A percentile compares a stretch with the other conserved stretches of the same genome.
phyloP scores from a whole-genome alignment of 352 stramenopile species.

The Phytophthora hybrid region DNA sequence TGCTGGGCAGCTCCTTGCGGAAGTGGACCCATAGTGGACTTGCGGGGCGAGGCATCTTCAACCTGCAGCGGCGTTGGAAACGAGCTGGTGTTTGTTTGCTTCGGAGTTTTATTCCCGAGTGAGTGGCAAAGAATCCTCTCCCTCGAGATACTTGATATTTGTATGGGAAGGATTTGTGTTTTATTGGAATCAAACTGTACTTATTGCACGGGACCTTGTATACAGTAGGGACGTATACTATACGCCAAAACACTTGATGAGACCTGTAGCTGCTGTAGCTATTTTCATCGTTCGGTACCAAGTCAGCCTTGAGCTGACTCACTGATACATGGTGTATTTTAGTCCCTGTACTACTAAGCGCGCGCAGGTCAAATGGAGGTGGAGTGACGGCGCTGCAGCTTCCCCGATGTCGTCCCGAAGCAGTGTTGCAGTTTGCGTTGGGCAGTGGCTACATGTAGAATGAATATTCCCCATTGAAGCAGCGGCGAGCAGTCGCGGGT shows the following conservation, averaged over 20 bases:
- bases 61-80: not conserved
- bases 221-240: not conserved
- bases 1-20: conserved; percentile 57
- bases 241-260: too few species aligned
- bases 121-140: conserved; percentile 5
- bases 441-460: not conserved
- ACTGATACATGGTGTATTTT: too few species aligned
- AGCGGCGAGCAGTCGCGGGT: not conserved
- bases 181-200: not conserved
- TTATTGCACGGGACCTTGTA: not conserved
- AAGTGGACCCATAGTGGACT: conserved; percentile 75
- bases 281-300: too few species aligned
- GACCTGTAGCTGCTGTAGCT: too few species aligned
- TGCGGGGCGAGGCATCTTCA: conserved; percentile 61
- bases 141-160: not conserved
- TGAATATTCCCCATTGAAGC: not conserved
- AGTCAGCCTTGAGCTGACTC: too few species aligned
- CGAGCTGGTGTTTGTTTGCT: conserved; percentile 21
- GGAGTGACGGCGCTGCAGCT: too few species aligned
- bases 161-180: not conserved
- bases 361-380: too few species aligned
- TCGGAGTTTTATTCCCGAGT: conserved; percentile 40
- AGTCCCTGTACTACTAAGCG: too few species aligned
- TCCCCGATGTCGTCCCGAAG: not conserved
- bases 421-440: not conserved